Percentiles rank a stretch among this genome's conserved stretches.
Conservation (phyloP, 2,329 filamentous ascomycete species). For the Alternaria burnsii region DNA sequence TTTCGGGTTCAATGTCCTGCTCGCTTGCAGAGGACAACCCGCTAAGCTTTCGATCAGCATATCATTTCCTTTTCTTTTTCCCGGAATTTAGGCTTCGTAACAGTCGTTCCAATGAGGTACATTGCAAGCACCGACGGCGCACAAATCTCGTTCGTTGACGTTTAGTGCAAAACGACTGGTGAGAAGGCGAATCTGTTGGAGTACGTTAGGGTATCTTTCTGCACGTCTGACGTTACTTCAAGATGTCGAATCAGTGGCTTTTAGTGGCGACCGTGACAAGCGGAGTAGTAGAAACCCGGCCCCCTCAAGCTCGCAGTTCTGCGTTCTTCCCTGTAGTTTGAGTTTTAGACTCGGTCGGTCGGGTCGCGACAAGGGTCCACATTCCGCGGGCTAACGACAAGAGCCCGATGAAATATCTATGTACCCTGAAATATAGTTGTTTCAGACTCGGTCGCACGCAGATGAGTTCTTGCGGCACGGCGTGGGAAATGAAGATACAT, state of each 20-base stretch:
- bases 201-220: neutral
- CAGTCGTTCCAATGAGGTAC: neutral
- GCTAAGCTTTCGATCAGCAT: neutral
- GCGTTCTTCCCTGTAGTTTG: conserved; percentile 5
- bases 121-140: neutral
- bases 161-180: neutral
- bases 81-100: neutral
- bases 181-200: neutral
- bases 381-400: neutral
- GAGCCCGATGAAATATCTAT: neutral
- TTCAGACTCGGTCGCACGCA: neutral
- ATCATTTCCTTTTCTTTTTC: neutral
- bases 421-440: neutral
- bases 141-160: neutral
- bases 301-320: neutral
- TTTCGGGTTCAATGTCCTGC: conserved; percentile 4
- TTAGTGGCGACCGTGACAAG: neutral
- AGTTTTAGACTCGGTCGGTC: conserved; percentile 6
- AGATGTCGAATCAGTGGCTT: neutral
- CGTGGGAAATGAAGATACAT: neutral
- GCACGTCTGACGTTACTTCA: neutral
- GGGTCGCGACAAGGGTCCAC: neutral
- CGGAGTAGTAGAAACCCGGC: neutral
- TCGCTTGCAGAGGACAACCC: neutral
- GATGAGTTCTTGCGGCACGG: neutral